These are phyloP conservation scores for Telopea speciosissima DNA, from an alignment of 177 flowering plant species.

Conservation along the genomic window DNA sequence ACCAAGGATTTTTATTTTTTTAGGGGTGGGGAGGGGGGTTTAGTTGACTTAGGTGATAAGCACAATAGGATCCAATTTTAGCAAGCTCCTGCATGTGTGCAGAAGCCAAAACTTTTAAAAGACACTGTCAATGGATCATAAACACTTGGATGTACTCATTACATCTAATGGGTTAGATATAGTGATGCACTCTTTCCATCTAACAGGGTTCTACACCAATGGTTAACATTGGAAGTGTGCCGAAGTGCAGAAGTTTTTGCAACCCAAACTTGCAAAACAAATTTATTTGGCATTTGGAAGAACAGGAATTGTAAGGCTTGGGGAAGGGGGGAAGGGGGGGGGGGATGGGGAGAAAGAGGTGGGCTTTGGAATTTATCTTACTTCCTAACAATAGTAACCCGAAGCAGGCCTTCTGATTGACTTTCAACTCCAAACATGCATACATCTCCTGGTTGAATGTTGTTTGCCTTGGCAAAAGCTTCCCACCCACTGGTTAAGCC, in stretches of 20 bases:
- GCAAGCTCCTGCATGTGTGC: too few species aligned
- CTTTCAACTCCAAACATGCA: slow-evolving; percentile 23
- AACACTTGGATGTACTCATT: too few species aligned
- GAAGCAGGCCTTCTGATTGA: slow-evolving; percentile 14
- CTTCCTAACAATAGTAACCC: background rate
- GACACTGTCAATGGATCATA: background rate
- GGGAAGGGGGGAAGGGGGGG: too few species aligned
- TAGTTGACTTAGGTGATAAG: too few species aligned
- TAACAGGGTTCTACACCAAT: background rate
- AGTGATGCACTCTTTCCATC: background rate
- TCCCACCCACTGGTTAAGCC: slow-evolving; percentile 35
- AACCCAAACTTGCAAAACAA: background rate
- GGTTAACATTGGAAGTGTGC: background rate
- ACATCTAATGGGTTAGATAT: too few species aligned
- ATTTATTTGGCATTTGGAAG: too few species aligned
- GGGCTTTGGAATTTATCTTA: background rate
- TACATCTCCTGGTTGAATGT: slow-evolving; percentile 30
- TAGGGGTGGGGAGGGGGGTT: too few species aligned
- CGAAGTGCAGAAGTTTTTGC: background rate
- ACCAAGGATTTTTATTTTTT: too few species aligned
- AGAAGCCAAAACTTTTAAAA: too few species aligned
- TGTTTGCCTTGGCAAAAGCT: slow-evolving; percentile 31
- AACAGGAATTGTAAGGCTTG: too few species aligned
- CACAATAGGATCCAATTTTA: too few species aligned
- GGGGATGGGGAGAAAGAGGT: too few species aligned